phyloP scores from a whole-genome alignment of 1,139 yeast species.

The Saccharomyces hybrid region DNA sequence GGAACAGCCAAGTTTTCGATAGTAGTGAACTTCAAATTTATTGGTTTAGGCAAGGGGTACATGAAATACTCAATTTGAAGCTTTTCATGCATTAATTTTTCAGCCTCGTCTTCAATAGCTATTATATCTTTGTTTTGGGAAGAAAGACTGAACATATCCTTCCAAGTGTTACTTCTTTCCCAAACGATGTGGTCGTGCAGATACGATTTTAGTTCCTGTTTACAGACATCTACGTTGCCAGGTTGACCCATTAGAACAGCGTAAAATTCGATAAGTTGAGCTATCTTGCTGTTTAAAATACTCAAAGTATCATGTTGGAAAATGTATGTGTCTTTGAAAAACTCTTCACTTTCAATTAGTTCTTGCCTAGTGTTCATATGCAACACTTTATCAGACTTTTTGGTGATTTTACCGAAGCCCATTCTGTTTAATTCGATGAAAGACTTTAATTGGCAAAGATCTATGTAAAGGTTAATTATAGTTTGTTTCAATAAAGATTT shows the following conservation, averaged over 20 bases:
- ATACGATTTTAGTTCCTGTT: conserved; percentile 47
- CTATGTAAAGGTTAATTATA: conserved; percentile 50
- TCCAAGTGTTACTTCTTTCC: conserved; percentile 68
- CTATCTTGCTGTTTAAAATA: conserved; percentile 42
- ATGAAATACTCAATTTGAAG: conserved; percentile 27
- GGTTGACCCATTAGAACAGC: conserved; percentile 34
- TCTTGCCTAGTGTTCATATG: conserved; percentile 42
- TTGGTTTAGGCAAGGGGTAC: conserved; percentile 28
- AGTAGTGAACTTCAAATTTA: conserved; percentile 37
- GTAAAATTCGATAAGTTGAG: conserved; percentile 43
- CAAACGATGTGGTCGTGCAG: conserved; percentile 68
- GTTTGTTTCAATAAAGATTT: conserved; percentile 51
- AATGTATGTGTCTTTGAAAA: conserved; percentile 40
- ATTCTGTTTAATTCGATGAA: conserved; percentile 59
- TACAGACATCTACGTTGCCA: conserved; percentile 5
- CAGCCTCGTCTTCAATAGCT: conserved; percentile 11
- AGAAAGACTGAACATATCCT: conserved; percentile 56
- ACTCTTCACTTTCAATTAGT: conserved; percentile 37
- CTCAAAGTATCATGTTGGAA: conserved; percentile 41
- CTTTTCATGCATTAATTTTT: conserved; percentile 9
- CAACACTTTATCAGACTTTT: conserved; percentile 62
- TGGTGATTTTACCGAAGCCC: conserved; percentile 61
- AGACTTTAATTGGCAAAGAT: conserved; percentile 57
- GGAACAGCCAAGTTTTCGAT: conserved; percentile 32
- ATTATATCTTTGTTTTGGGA: conserved; percentile 35